These are phyloP conservation scores for Neoboletus brunneissimus DNA, from an alignment of 768 basidiomycete species.

Conservation along the genomic window DNA sequence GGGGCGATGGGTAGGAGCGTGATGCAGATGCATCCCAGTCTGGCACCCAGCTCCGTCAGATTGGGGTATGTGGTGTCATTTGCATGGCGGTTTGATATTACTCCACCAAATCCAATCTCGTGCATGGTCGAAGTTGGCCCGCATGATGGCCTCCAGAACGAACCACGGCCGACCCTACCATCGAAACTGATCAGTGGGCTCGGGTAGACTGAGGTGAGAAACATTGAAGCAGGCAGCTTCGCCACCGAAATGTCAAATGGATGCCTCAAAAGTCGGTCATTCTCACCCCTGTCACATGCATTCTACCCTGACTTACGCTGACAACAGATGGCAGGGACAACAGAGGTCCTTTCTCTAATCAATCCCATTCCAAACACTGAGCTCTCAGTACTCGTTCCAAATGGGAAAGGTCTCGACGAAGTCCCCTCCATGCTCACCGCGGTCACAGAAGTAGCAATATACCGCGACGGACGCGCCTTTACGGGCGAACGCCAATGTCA, in stretches of 20 bases:
- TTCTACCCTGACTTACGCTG: background rate
- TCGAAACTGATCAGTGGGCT: conserved; percentile 78
- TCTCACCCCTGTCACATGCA: background rate
- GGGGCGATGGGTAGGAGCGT: too few relatives aligned
- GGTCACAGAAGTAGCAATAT: conserved; percentile 79
- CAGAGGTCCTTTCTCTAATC: conserved; percentile 64
- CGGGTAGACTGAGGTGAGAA: conserved; percentile 59
- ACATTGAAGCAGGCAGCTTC: conserved; percentile 85
- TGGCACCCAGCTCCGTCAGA: background rate
- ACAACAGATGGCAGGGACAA: conserved; percentile 83
- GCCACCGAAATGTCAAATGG: conserved; percentile 93
- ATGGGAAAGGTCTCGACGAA: conserved; percentile 70
- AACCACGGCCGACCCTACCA: conserved; percentile 68
- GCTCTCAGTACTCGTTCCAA: conserved; percentile 81
- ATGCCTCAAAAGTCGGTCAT: conserved; percentile 70
- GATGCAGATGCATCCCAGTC: conserved; percentile 1
- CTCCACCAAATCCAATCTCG: conserved; percentile 20
- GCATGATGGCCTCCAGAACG: conserved; percentile 90
- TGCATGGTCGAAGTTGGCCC: conserved; percentile 83
- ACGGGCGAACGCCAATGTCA: conserved; percentile 79
- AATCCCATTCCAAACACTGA: conserved; percentile 52
- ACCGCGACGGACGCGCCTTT: conserved; percentile 87
- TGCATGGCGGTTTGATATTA: background rate
- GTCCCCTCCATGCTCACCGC: conserved; percentile 54
- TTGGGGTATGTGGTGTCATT: background rate